Evolutionary conservation across 2,329 filamentous ascomycete genomes (phyloP).

Genomic region (Triangularia verruculosa): DNA sequence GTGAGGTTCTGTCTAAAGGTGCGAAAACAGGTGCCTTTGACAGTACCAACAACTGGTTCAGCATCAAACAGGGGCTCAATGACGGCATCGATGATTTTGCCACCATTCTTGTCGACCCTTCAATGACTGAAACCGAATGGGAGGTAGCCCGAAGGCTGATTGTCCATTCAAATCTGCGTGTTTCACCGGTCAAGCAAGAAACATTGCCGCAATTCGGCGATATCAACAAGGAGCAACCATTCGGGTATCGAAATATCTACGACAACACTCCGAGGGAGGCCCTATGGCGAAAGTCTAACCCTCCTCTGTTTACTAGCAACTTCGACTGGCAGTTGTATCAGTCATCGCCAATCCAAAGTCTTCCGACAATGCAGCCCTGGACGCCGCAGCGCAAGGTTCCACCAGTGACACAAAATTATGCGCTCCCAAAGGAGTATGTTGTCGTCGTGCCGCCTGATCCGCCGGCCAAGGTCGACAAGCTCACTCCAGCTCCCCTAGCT

Average conservation of each 20-base stretch:
- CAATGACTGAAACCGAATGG: conserved; percentile 21
- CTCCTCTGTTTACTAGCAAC: conserved; percentile 2
- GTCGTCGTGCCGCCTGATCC: background rate
- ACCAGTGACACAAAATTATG: background rate
- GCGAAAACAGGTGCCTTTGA: background rate
- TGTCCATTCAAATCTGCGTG: conserved; percentile 14
- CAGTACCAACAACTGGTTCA: background rate
- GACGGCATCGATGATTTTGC: too few species aligned
- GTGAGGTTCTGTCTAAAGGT: background rate
- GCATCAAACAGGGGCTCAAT: background rate
- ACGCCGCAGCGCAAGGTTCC: background rate
- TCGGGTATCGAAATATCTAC: conserved; percentile 25
- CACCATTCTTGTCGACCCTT: conserved; percentile 14
- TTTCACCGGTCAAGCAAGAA: background rate
- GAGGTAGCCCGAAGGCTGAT: conserved; percentile 17
- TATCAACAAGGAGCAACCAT: conserved; percentile 13
- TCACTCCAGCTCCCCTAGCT: background rate
- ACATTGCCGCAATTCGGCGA: conserved; percentile 1
- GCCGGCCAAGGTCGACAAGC: background rate
- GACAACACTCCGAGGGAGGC: background rate
- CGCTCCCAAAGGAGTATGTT: background rate
- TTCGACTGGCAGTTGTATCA: conserved; percentile 20
- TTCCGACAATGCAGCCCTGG: background rate
- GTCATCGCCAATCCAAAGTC: background rate
- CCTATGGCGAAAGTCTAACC: conserved; percentile 5